Conservation (phyloP, 1,284 basidiomycete genomes). For the Malassezia psittaci region DNA sequence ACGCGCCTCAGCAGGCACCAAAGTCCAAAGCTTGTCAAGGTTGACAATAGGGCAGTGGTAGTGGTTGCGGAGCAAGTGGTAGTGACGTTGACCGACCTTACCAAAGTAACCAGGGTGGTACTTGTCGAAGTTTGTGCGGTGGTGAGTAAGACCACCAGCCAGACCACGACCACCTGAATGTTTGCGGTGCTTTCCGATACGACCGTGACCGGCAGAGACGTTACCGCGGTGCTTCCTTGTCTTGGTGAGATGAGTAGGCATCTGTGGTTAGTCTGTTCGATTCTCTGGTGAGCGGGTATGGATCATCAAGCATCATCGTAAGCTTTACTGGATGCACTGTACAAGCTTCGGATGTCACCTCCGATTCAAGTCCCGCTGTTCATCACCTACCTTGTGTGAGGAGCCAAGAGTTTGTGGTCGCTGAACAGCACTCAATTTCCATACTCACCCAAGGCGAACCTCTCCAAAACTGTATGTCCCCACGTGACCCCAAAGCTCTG, state of each 20-base stretch:
- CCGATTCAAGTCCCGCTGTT: neutral
- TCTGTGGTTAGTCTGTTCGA: slow-evolving; percentile 46
- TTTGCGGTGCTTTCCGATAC: slow-evolving; percentile 99
- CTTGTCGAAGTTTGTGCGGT: slow-evolving; percentile 58
- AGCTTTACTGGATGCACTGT: neutral
- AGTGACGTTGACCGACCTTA: slow-evolving; percentile 88
- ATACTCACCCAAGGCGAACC: too few relatives aligned
- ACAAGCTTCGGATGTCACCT: neutral
- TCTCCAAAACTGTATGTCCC: slow-evolving; percentile 14
- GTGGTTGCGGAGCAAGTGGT: slow-evolving; percentile 84
- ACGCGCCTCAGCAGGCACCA: slow-evolving; percentile 45
- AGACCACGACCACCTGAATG: slow-evolving; percentile 99
- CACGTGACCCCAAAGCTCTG: slow-evolving; percentile 10
- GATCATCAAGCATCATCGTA: neutral
- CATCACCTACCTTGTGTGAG: slow-evolving; percentile 11
- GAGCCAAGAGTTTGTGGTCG: slow-evolving; percentile 18
- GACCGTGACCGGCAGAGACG: slow-evolving; percentile 88
- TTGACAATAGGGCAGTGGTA: slow-evolving; percentile 91
- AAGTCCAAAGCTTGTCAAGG: slow-evolving; percentile 49
- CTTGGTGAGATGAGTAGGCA: slow-evolving; percentile 89
- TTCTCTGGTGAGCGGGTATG: neutral
- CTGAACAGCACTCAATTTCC: neutral
- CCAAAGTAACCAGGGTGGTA: slow-evolving; percentile 77
- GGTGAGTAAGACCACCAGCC: slow-evolving; percentile 99
- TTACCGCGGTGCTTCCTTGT: slow-evolving; percentile 79